These are phyloP conservation scores for Beauveria brongniartii DNA, from an alignment of 2,329 filamentous ascomycete species.

Conservation along the genomic window DNA sequence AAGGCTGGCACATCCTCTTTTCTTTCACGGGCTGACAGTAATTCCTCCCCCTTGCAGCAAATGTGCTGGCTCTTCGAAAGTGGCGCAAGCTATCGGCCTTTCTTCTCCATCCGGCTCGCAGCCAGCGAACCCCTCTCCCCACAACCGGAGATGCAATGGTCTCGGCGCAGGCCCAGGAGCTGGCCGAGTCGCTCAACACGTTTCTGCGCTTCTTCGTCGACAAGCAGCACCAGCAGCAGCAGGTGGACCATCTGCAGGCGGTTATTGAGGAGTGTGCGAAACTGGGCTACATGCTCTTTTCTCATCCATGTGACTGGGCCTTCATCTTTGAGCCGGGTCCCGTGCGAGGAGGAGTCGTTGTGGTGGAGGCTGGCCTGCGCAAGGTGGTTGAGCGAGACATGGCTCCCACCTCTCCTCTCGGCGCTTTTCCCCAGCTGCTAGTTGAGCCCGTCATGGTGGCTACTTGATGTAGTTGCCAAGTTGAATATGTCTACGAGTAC, in stretches of 20 bases:
- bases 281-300: slow-evolving; percentile 34
- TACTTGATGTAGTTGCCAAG: not conserved
- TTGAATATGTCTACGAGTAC: not conserved
- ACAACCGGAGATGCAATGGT: slow-evolving; percentile 20
- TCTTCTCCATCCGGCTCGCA: slow-evolving; percentile 31
- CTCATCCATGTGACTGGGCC: slow-evolving; percentile 32
- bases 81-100: slow-evolving; percentile 37
- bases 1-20: not conserved
- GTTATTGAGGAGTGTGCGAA: slow-evolving; percentile 32
- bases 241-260: slow-evolving; percentile 29
- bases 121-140: slow-evolving; percentile 26
- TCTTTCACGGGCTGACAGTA: not conserved
- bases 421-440: slow-evolving; percentile 16
- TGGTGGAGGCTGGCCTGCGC: slow-evolving; percentile 24
- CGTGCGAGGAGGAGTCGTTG: slow-evolving; percentile 6
- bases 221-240: slow-evolving; percentile 22
- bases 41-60: slow-evolving; percentile 13
- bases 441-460: slow-evolving; percentile 15
- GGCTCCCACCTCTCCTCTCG: slow-evolving; percentile 4
- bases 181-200: slow-evolving; percentile 25
- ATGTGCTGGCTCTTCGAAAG: slow-evolving; percentile 27
- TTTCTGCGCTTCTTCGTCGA: slow-evolving; percentile 28
- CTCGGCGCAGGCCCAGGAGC: slow-evolving; percentile 22
- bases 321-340: slow-evolving; percentile 19
- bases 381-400: slow-evolving; percentile 22